Conservation (phyloP, 306 rosid genomes). For the Malus orientalis region DNA sequence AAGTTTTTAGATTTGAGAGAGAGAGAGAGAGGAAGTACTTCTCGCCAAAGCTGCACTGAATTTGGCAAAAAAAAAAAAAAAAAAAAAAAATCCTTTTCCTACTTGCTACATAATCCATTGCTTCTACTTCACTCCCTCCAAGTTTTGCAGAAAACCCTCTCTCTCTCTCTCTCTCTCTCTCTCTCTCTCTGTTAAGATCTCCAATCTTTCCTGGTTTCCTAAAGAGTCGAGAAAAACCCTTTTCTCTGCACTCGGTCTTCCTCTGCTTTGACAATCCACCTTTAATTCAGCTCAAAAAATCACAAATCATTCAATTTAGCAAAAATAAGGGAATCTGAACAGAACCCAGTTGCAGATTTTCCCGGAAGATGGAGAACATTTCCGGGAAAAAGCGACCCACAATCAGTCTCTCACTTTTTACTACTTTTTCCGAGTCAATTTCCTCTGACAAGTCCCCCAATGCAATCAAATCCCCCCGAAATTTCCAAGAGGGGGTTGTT, state of each 20-base stretch:
- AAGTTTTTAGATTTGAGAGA: not conserved
- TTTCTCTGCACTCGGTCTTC: no score
- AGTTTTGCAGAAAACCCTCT: not conserved
- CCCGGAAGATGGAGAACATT: constrained; percentile 23
- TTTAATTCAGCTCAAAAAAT: no score
- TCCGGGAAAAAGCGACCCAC: constrained; percentile 30
- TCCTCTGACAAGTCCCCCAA: constrained; percentile 13
- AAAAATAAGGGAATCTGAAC: not conserved
- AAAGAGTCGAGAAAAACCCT: no score
- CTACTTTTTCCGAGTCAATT: constrained; percentile 35
- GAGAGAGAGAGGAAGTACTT: not conserved
- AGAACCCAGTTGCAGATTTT: constrained; percentile 2
- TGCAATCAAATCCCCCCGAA: constrained; percentile 33
- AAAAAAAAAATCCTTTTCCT: not conserved
- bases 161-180: not conserved
- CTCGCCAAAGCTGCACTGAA: not conserved
- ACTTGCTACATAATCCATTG: not conserved
- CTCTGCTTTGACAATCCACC: no score
- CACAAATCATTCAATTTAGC: not conserved
- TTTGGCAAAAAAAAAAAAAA: not conserved
- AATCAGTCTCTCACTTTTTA: constrained; percentile 33
- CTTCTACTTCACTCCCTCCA: constrained; percentile 7
- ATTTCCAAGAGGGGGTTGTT: constrained; percentile 49
- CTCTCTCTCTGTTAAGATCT: no score
- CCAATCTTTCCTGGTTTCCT: no score